Percentiles rank a stretch among this genome's conserved stretches.
Evolutionary conservation across 306 rosid species (phyloP).

Genomic region (Gleditsia sinensis): DNA sequence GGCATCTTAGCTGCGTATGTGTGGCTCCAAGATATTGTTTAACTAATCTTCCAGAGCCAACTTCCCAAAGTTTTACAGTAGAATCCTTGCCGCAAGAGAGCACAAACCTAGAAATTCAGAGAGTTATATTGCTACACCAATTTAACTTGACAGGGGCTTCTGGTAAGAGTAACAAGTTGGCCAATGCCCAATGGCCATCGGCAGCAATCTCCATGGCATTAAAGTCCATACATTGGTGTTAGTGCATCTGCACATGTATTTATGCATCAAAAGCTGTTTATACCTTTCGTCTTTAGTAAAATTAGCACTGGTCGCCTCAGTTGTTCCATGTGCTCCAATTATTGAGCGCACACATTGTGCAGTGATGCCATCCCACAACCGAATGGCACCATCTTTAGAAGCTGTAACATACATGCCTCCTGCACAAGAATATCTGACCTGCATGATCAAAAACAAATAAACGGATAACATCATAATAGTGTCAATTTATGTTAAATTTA

Average conservation of each 20-base stretch:
- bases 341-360: slow-evolving; percentile 76
- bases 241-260: too few species aligned
- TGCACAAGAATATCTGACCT: slow-evolving; percentile 86
- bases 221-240: too few species aligned
- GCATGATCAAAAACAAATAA: slow-evolving; percentile 38
- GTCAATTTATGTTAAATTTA: background rate
- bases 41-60: slow-evolving; percentile 83
- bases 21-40: slow-evolving; percentile 83
- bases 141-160: slow-evolving; percentile 10
- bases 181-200: background rate
- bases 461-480: slow-evolving; percentile 10
- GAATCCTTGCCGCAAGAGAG: slow-evolving; percentile 97
- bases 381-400: slow-evolving; percentile 81
- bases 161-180: slow-evolving; percentile 19
- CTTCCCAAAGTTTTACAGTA: slow-evolving; percentile 85
- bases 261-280: slow-evolving; percentile 7
- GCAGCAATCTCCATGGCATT: slow-evolving; percentile 7
- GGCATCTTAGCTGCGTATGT: slow-evolving; percentile 76
- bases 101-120: slow-evolving; percentile 60
- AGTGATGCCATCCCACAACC: slow-evolving; percentile 88
- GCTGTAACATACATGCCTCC: slow-evolving; percentile 92
- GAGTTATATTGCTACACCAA: slow-evolving; percentile 31
- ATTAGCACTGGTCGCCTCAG: slow-evolving; percentile 83
- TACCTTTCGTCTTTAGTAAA: slow-evolving; percentile 87
- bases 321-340: slow-evolving; percentile 74